Percentiles rank a stretch among this genome's conserved stretches.
These are phyloP conservation scores for Chaetomium globosum DNA, from an alignment of 2,329 filamentous ascomycete genomes.

Conservation along the genomic window DNA sequence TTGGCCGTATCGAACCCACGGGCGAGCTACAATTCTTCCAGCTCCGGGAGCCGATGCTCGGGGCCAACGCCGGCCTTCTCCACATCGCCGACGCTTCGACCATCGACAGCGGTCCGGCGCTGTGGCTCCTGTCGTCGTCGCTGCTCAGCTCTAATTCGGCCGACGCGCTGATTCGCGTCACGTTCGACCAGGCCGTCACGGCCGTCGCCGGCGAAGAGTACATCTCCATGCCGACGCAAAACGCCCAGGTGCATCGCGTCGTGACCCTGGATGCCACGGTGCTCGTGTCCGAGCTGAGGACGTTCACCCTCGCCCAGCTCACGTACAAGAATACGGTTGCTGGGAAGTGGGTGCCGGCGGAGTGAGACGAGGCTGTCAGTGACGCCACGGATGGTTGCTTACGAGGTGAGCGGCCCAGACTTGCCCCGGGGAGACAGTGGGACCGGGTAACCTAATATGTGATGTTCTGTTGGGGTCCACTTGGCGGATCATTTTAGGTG, in stretches of 20 bases:
- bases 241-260: not conserved
- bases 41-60: not conserved
- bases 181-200: not conserved
- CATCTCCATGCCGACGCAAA: not conserved
- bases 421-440: no score
- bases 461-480: no score
- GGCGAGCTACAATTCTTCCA: not conserved
- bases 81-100: not conserved
- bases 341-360: constrained; percentile 34
- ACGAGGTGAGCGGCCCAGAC: no score
- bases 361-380: no score
- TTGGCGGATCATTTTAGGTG: no score
- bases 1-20: not conserved
- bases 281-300: not conserved
- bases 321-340: not conserved
- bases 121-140: not conserved
- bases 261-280: not conserved
- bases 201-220: not conserved
- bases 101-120: not conserved
- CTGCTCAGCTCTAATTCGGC: not conserved
- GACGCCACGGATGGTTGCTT: no score
- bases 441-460: no score
- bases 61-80: not conserved
- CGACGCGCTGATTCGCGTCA: not conserved
- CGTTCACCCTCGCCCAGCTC: not conserved